Conservation (phyloP, 1,284 basidiomycete species). For the Irpex sp. region DNA sequence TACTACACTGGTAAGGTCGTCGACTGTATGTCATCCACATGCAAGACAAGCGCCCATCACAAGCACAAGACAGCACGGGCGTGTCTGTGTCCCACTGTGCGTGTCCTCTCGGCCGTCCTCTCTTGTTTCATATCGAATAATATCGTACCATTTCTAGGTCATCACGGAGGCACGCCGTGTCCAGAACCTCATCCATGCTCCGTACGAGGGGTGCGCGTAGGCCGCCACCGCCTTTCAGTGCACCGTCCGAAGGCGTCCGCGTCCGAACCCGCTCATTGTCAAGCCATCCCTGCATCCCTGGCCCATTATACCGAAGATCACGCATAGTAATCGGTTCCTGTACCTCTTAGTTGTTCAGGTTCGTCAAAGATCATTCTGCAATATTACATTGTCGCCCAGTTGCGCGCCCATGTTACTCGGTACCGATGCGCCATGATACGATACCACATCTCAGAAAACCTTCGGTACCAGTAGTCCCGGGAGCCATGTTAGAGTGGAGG, state of each 20-base stretch:
- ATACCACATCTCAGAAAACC: no score
- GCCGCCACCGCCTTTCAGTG: not conserved
- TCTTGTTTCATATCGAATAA: not conserved
- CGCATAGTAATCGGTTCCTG: not conserved
- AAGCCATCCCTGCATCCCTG: not conserved
- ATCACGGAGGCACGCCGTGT: conserved; percentile 14
- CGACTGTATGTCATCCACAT: conserved; percentile 48
- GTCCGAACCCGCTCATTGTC: not conserved
- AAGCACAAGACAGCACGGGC: conserved; percentile 48
- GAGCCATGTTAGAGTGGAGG: no score
- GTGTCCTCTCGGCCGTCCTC: conserved; percentile 3
- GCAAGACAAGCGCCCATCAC: conserved; percentile 53
- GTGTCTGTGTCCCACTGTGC: conserved; percentile 41
- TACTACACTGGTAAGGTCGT: conserved; percentile 54
- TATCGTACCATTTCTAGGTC: conserved; percentile 6
- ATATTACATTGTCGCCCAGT: not conserved
- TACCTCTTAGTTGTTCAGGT: not conserved
- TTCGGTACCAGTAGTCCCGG: no score
- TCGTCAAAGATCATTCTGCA: not conserved
- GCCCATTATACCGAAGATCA: not conserved
- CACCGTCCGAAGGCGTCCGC: not conserved
- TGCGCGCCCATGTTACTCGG: not conserved
- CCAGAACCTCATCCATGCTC: conserved; percentile 15
- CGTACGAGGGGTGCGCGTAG: conserved; percentile 11
- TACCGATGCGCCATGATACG: not conserved